Evolutionary conservation across 2,329 filamentous ascomycete species (phyloP), one percentile per base, ranked within the genome.

Genomic region (Parascedosporium putredinis): DNA sequence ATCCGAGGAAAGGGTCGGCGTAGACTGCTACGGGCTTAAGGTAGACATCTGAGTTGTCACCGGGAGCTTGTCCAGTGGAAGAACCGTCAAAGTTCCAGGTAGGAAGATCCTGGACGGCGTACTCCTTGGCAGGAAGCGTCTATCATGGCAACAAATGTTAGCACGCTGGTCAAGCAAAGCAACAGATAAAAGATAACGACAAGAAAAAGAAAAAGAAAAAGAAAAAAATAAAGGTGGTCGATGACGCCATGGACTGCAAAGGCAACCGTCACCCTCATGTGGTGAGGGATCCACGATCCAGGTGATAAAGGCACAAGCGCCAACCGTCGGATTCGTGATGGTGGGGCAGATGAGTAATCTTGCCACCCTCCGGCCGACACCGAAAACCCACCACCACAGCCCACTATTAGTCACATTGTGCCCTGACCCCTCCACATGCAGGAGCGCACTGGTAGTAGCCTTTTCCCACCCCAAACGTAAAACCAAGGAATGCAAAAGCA

Each of bases 41-140:
- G 80, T 95, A 96, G 75, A 96, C 87, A 71, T 97, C 91, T 45
- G 88, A 95, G 81, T 97, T 93, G 70, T 94, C 86, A 62, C 90
- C 89, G 36, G 88, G 88, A 45, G 91, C 91, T 72, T 97, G 91
- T 59, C 79, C 83, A 58, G 89, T 96, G 12, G 89, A 95, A 51
- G 88, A 95, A 63, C 91, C 91, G 51, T 76, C 73, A 50, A 76
- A 76, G 67, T 75, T 76, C 73, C 73, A 76, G 55, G 72, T 70
- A 50, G 75, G 73, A 46, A 78, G 73, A 48, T 77, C 71, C 49
- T 73, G 67, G 23, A 73, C 67, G 54, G 65, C 70, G 67, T 74
- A 75, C 2, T 68, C 66, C 62, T 75, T 63, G 58, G 70, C 67
- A 42, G 68, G 65, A 29, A 79, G 69, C 48, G 75, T 78, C 75